These are phyloP conservation scores for Dictyostelium purpureum DNA, from an alignment of 78 protist species.

Conservation along the genomic window DNA sequence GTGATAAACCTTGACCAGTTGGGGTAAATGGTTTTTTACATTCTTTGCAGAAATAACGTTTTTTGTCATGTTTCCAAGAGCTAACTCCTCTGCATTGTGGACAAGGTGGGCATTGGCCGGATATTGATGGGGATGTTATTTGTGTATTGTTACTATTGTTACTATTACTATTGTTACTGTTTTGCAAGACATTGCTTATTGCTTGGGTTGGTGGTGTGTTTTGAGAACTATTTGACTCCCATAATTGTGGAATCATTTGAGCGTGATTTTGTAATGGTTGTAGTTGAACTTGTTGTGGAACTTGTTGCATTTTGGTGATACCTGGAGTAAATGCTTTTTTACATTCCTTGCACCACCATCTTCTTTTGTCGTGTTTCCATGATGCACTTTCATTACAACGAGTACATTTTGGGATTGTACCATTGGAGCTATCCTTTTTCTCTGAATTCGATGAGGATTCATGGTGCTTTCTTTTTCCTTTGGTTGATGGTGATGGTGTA, in stretches of 20 bases:
- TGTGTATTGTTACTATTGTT: neutral
- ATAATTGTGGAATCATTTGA: slow-evolving; percentile 10
- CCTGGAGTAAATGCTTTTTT: slow-evolving; percentile 79
- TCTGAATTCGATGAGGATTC: neutral
- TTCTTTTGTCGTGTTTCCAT: slow-evolving; percentile 81
- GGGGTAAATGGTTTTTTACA: slow-evolving; percentile 80
- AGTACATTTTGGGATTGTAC: slow-evolving; percentile 63
- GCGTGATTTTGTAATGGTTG: slow-evolving; percentile 18
- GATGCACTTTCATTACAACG: slow-evolving; percentile 64
- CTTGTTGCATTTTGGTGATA: slow-evolving; percentile 41
- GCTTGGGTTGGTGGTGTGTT: slow-evolving; percentile 64
- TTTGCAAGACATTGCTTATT: neutral
- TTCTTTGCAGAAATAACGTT: slow-evolving; percentile 69
- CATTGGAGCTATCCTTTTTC: slow-evolving; percentile 26
- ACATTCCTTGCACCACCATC: slow-evolving; percentile 84
- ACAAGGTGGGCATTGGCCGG: neutral
- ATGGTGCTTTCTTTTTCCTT: slow-evolving; percentile 27
- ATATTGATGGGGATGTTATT: neutral
- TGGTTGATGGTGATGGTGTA: slow-evolving; percentile 17
- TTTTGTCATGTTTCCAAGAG: slow-evolving; percentile 82
- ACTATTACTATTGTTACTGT: neutral
- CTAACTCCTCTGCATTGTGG: slow-evolving; percentile 29
- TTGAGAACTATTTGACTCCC: slow-evolving; percentile 20
- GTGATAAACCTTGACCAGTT: neutral
- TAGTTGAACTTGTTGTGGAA: slow-evolving; percentile 18